Evolutionary conservation across 805 yeast genomes (phyloP), one percentile per base, ranked within the genome.

Genomic region (Candida xyloterini): DNA sequence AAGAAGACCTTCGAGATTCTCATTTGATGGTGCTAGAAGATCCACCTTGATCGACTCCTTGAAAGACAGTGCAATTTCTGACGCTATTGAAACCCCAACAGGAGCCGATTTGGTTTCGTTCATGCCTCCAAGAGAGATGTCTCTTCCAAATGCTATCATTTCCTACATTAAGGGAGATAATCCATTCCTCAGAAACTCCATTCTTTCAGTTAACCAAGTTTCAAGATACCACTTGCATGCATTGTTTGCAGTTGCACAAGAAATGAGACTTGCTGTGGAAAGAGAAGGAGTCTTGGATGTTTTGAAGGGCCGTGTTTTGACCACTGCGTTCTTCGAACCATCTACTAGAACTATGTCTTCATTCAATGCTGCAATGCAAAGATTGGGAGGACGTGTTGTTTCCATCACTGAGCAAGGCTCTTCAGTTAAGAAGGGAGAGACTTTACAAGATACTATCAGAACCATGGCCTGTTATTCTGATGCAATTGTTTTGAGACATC

Each of bases 341-440:
- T 88, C 96, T 5, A 95, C 99, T 27, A 79, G 99, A 69, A 93
- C 99, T 24, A 79, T 95, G 14, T 81, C 97, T 15, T 93, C 98
- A 1, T 95, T 95, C 63, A 96, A 93, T 64, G 96, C 96, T 55
- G 99, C 99, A 45, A 93, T 93, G 99, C 98, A 93, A 74, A 85
- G 99, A 71, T 75, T 93, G 56, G 99, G 99, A 65, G 99, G 99
- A 61, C 80, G 96, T 67, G 95, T 89, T 53, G 85, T 95, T 52
- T 77, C 95, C 40, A 84, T 93, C 50, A 75, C 85, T 47, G 84
- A 93, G 45, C 79, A 77, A 50, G 75, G 89, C 24, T 90, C 98
- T n/a, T 87, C 96, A 16, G 96, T 90, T 35, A 86, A 88, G 72
- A 93, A 93, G 75, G 99, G 99, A 52, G 99, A 93, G 74, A 85